phyloP scores from a whole-genome alignment of 2,329 filamentous ascomycete genomes.

The Colletotrichum sp. region DNA sequence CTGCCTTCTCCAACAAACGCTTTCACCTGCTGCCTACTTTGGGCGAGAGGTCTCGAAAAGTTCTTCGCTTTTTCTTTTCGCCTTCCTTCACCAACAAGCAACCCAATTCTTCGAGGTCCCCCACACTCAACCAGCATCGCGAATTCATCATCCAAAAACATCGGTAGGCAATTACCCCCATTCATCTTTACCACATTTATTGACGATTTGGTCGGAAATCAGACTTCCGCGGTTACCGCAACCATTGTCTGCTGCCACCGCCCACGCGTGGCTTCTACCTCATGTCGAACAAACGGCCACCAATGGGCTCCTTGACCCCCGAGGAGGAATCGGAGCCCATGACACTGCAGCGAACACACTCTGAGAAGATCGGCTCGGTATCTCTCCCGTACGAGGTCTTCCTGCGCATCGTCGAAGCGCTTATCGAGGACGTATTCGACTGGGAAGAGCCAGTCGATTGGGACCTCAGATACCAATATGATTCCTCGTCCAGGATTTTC shows the following conservation, averaged over 20 bases:
- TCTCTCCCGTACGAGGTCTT: background rate
- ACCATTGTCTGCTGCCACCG: background rate
- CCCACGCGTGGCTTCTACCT: background rate
- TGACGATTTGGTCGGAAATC: background rate
- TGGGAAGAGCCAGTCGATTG: background rate
- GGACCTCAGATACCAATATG: background rate
- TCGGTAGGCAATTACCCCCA: background rate
- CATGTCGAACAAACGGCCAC: background rate
- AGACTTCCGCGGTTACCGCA: background rate
- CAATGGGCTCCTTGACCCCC: background rate
- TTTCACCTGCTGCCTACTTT: background rate
- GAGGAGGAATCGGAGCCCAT: background rate
- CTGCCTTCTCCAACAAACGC: background rate
- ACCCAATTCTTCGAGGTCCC: accelerated
- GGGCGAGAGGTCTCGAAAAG: accelerated
- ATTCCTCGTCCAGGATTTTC: background rate
- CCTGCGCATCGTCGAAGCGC: background rate
- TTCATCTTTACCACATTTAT: background rate
- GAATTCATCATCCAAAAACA: background rate
- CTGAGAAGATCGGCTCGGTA: background rate
- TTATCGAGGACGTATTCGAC: background rate
- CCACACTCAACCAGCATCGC: background rate
- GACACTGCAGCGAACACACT: background rate
- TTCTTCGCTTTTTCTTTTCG: background rate
- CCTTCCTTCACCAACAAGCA: background rate